Base-by-base conservation (phyloP, 2,329 filamentous ascomycete species). In the Apiospora marii region DNA sequence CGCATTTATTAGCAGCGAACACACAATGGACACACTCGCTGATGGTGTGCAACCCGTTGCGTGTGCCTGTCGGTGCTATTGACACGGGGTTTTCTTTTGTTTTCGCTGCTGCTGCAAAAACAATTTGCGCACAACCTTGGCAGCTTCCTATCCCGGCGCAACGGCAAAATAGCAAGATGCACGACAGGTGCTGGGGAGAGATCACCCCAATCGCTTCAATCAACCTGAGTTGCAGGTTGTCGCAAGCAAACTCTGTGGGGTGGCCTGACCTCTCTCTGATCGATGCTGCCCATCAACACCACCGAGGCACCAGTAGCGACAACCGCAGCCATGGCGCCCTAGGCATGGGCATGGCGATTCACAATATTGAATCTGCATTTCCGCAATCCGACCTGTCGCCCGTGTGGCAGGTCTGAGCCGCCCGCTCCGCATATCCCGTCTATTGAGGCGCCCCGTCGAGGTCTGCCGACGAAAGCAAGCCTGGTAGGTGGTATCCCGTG, bases 41-140 rank as follows among this genome's bases (percentile, higher is more conserved):
- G 53, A 64, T 64, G 58, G 34, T 64, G 58, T 41, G 53, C 30
- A 61, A 61, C 30, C 53, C 53, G 53, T 61, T 61, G 27, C 27
- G 30, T 16, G 4, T 19, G 27, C 10, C 51, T 30, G 51, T 19
- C 24, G 30, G 24, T 58, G 46, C 19, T 58, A 70, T 37, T 53
- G 49, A 58, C 58, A 46, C n/a, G 68, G 53, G 4, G 37, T 8
- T 41, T 24, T 72, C 70, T 58, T 24, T 68, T 72, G 27, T 72
- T 72, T 69, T 58, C 64, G 27, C 68, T 72, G 27, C 27, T 61
- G 53, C 30, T 61, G 53, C 68, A 67, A 22, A 70, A 53, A 49
- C 34, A 64, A 64, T 64, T 41, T 64, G 58, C 58, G 34, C 58
- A 41, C 58, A n/a, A 48, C 67, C 67, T 48, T 68, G 67, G 67